Evolutionary conservation across 1,139 yeast genomes (phyloP).

Genomic region (Hansenula anomala): DNA sequence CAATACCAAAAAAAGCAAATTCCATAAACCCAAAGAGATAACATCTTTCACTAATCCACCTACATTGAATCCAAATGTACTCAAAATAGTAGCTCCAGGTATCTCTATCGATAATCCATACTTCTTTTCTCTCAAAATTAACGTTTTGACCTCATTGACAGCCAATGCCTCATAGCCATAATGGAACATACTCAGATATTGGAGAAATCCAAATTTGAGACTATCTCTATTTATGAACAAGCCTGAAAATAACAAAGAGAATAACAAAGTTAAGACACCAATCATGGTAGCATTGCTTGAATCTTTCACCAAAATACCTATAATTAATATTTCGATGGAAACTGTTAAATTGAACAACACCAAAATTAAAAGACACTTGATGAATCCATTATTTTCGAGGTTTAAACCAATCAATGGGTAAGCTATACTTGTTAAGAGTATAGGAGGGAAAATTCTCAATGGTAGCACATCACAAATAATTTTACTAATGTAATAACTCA

Average conservation of each 20-base stretch:
- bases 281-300: conserved; percentile 92
- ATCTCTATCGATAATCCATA: conserved; percentile 92
- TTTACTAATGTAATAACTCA: conserved; percentile 80
- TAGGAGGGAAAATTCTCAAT: conserved; percentile 83
- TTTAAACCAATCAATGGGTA: conserved; percentile 90
- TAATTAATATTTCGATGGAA: conserved; percentile 76
- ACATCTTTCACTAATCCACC: conserved; percentile 70
- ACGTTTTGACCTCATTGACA: conserved; percentile 88
- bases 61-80: conserved; percentile 91
- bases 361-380: conserved; percentile 62
- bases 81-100: conserved; percentile 96
- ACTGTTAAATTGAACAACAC: conserved; percentile 84
- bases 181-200: conserved; percentile 86
- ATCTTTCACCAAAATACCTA: conserved; percentile 82
- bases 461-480: conserved; percentile 88
- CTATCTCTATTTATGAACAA: conserved; percentile 72
- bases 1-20: conserved; percentile 45
- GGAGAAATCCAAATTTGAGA: conserved; percentile 60
- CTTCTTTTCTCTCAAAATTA: conserved; percentile 80
- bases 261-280: conserved; percentile 77
- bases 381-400: conserved; percentile 72
- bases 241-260: conserved; percentile 89
- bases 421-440: conserved; percentile 74
- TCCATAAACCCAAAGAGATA: conserved; percentile 45
- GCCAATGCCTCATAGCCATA: conserved; percentile 91